Evolutionary conservation across 1,139 yeast genomes (phyloP).

Genomic region (Suhomyces choctaworum): DNA sequence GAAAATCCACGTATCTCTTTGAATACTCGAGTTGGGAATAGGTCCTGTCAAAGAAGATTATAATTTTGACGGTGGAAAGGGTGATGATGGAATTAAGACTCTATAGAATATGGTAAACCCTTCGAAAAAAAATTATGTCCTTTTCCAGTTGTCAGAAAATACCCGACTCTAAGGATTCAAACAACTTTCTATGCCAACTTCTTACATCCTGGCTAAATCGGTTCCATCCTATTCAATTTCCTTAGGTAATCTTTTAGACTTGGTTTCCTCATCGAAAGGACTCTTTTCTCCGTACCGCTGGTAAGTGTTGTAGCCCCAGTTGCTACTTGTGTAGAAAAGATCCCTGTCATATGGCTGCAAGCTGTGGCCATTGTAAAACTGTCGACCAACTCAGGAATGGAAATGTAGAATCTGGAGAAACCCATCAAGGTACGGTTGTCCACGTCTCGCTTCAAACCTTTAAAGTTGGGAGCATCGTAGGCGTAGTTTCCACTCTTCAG

Average conservation of each 20-base stretch:
- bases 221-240: too few species aligned
- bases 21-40: too few species aligned
- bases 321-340: slow-evolving; percentile 23
- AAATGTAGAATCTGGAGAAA: slow-evolving; percentile 20
- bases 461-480: slow-evolving; percentile 11
- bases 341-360: slow-evolving; percentile 23
- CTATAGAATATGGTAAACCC: too few species aligned
- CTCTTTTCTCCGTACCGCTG: slow-evolving; percentile 3
- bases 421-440: slow-evolving; percentile 35
- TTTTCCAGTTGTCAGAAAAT: too few species aligned
- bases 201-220: too few species aligned
- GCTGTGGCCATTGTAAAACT: slow-evolving; percentile 14
- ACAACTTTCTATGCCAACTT: too few species aligned
- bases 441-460: slow-evolving; percentile 18
- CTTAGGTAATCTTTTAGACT: background rate
- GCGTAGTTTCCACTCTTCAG: slow-evolving; percentile 14
- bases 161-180: too few species aligned
- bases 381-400: slow-evolving; percentile 18
- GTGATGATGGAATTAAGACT: too few species aligned
- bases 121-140: too few species aligned
- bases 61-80: too few species aligned
- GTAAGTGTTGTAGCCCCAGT: slow-evolving; percentile 35
- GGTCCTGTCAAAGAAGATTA: too few species aligned
- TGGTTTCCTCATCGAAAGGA: slow-evolving; percentile 5
- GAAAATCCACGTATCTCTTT: too few species aligned